Conservation (phyloP, 2,329 filamentous ascomycete genomes). For the Cladosporium phlei region DNA sequence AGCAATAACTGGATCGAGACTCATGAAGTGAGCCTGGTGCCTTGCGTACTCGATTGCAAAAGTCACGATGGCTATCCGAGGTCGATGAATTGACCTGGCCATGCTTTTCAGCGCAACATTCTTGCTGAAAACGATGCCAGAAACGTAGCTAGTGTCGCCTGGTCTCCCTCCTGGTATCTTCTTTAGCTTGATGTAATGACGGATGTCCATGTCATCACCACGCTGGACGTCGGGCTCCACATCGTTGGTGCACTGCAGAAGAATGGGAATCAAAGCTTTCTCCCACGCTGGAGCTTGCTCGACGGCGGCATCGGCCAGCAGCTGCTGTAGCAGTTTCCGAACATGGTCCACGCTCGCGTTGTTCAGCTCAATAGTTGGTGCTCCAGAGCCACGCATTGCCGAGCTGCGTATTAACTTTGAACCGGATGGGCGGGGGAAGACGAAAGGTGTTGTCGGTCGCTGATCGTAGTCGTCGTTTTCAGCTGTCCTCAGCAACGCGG, state of each 20-base stretch:
- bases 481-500: constrained; percentile 46
- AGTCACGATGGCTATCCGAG: constrained; percentile 84
- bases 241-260: constrained; percentile 87
- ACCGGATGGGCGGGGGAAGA: constrained; percentile 15
- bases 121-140: constrained; percentile 94
- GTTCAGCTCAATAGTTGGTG: constrained; percentile 78
- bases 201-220: constrained; percentile 93
- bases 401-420: constrained; percentile 62
- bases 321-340: constrained; percentile 74
- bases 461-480: constrained; percentile 20
- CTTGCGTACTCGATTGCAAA: constrained; percentile 95
- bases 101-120: constrained; percentile 96
- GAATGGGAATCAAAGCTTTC: constrained; percentile 80
- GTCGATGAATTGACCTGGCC: constrained; percentile 77
- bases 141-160: constrained; percentile 91
- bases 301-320: constrained; percentile 72
- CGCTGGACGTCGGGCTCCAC: constrained; percentile 86
- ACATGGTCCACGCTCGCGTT: constrained; percentile 84
- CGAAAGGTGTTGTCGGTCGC: constrained; percentile 17
- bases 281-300: constrained; percentile 76
- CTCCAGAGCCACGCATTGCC: constrained; percentile 70
- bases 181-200: constrained; percentile 96
- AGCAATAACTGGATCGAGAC: constrained; percentile 89
- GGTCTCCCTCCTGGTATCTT: constrained; percentile 89
- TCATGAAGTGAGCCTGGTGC: constrained; percentile 95